Percentiles rank a stretch among this genome's conserved stretches.
phyloP scores from a whole-genome alignment of 169 alveolate species.

The Eimeria necatrix region DNA sequence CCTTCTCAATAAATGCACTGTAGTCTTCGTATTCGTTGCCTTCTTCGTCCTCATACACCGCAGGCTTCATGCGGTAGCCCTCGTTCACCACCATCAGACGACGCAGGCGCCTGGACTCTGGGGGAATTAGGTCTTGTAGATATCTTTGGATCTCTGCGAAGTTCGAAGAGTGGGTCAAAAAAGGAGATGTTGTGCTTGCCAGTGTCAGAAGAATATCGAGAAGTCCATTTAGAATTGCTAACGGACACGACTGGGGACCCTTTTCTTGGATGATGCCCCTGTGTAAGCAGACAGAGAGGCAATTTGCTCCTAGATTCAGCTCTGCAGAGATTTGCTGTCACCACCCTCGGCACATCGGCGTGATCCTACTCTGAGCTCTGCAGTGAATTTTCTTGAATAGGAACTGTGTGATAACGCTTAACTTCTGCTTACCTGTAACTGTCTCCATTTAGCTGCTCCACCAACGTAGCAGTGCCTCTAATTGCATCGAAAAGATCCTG shows the following conservation, averaged over 20 bases:
- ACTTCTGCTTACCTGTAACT: constrained; percentile 72
- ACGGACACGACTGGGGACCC: constrained; percentile 72
- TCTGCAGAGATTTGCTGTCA: not conserved
- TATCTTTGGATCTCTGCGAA: constrained; percentile 75
- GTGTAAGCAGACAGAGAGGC: not conserved
- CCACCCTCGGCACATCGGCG: too few relatives aligned
- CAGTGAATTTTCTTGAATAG: not conserved
- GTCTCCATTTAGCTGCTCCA: constrained; percentile 83
- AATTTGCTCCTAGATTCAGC: not conserved
- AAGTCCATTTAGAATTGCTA: constrained; percentile 74
- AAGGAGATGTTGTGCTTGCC: constrained; percentile 76
- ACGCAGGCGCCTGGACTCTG: constrained; percentile 67
- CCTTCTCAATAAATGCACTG: constrained; percentile 52
- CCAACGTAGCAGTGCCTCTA: constrained; percentile 83
- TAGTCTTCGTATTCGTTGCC: constrained; percentile 78
- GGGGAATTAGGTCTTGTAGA: constrained; percentile 76
- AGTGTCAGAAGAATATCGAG: constrained; percentile 75
- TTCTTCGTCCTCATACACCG: constrained; percentile 65
- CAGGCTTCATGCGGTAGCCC: constrained; percentile 59
- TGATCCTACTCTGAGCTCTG: too few relatives aligned
- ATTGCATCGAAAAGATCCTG: constrained; percentile 85
- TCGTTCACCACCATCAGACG: constrained; percentile 71
- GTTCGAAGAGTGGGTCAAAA: constrained; percentile 66
- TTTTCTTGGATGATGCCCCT: constrained; percentile 76
- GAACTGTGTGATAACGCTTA: too few relatives aligned